phyloP scores from a whole-genome alignment of 371 early-diverging fungal species.

The Zopfochytrium polystomum region DNA sequence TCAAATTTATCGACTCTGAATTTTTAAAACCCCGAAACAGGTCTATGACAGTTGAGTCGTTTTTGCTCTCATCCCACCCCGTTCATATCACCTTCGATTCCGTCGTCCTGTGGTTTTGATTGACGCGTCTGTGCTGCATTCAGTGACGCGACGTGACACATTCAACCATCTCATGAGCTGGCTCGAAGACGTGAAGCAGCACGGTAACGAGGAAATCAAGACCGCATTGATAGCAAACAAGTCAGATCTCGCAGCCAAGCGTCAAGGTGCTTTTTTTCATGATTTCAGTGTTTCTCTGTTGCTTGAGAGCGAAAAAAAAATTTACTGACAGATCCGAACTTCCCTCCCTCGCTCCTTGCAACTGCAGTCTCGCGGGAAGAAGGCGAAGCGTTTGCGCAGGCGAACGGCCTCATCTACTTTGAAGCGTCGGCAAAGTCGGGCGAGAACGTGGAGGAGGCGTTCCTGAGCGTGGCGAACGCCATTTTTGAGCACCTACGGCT shows the following conservation, averaged over 20 bases:
- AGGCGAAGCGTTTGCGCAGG: conserved; percentile 82
- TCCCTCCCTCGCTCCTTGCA: too few species aligned
- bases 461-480: conserved; percentile 17
- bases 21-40: too few species aligned
- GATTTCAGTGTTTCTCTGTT: too few species aligned
- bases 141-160: conserved; percentile 69
- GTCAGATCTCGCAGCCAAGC: conserved; percentile 78
- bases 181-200: conserved; percentile 78
- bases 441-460: conserved; percentile 79
- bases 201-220: conserved; percentile 86
- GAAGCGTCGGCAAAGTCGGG: conserved; percentile 95
- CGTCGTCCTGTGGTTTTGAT: neutral
- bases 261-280: conserved; percentile 35
- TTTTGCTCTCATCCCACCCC: neutral
- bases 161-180: conserved; percentile 88
- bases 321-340: too few species aligned
- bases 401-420: conserved; percentile 81
- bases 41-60: conserved; percentile 43
- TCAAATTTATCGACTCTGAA: too few species aligned
- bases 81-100: neutral
- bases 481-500: conserved; percentile 21
- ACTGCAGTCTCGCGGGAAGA: conserved; percentile 77
- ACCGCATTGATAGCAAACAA: conserved; percentile 95
- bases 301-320: conserved; percentile 6
- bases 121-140: neutral